Conservation (phyloP, 768 basidiomycete genomes). For the Myochromella boudieri region DNA sequence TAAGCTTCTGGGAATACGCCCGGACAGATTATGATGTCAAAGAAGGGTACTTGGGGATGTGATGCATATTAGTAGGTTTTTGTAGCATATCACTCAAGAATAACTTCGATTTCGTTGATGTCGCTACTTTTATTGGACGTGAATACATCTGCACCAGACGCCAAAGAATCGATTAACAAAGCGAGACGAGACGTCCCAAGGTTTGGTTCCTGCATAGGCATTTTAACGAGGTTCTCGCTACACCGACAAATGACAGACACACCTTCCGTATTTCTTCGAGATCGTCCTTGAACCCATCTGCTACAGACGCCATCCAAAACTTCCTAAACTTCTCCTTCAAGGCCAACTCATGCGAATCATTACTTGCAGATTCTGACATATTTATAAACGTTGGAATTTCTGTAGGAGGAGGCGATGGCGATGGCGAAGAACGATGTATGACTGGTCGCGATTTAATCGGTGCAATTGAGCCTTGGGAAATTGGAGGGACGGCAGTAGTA, state of each 20-base stretch:
- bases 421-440: conserved; percentile 30
- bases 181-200: conserved; percentile 67
- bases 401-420: conserved; percentile 45
- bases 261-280: conserved; percentile 85
- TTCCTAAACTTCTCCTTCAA: conserved; percentile 72
- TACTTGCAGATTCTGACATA: conserved; percentile 23
- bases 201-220: conserved; percentile 50
- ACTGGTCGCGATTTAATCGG: conserved; percentile 13
- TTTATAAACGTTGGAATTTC: conserved; percentile 62
- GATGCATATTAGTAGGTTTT: background rate
- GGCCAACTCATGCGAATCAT: conserved; percentile 38
- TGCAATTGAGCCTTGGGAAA: conserved; percentile 16
- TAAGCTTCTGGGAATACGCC: background rate
- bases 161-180: conserved; percentile 80
- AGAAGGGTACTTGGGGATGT: background rate
- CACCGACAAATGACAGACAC: conserved; percentile 15
- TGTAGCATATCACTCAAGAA: conserved; percentile 41
- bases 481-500: conserved; percentile 4
- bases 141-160: conserved; percentile 76
- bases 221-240: background rate
- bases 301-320: conserved; percentile 86
- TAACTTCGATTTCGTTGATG: conserved; percentile 76
- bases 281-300: conserved; percentile 81
- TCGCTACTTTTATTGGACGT: conserved; percentile 32
- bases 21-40: background rate